These are phyloP conservation scores for Boletus holoroseus DNA, from an alignment of 1,284 basidiomycete genomes.

Conservation along the genomic window DNA sequence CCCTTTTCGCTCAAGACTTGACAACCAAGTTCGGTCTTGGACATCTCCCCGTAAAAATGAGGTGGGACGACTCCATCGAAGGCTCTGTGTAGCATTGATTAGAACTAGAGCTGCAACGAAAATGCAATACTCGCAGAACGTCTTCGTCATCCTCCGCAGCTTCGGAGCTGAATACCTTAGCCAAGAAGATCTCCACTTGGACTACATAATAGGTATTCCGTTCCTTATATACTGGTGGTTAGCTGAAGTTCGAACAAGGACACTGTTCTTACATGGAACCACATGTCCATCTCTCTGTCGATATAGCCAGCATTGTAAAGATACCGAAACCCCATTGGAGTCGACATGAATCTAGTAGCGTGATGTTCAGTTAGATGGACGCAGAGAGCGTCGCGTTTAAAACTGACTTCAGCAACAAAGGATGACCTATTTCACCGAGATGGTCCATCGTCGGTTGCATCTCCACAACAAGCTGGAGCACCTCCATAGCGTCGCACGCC, in stretches of 20 bases:
- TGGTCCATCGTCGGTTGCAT: conserved; percentile 95
- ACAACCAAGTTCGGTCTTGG: conserved; percentile 92
- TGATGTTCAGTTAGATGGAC: conserved; percentile 14
- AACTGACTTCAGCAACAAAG: conserved; percentile 77
- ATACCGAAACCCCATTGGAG: conserved; percentile 87
- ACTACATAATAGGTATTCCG: conserved; percentile 85
- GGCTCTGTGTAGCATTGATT: conserved; percentile 38
- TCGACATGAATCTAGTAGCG: conserved; percentile 81
- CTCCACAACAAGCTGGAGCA: conserved; percentile 86
- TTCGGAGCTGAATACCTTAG: conserved; percentile 64
- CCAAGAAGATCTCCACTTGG: conserved; percentile 81
- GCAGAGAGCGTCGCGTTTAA: neutral
- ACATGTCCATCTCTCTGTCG: conserved; percentile 90
- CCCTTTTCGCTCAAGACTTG: conserved; percentile 85
- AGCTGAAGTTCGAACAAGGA: conserved; percentile 4
- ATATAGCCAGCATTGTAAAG: conserved; percentile 91
- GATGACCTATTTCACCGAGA: conserved; percentile 87
- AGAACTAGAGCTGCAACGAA: neutral
- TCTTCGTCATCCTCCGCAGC: conserved; percentile 62
- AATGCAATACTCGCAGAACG: conserved; percentile 42
- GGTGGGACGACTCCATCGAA: conserved; percentile 87
- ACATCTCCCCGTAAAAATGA: conserved; percentile 97
- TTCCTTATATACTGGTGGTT: conserved; percentile 47
- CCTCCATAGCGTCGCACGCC: conserved; percentile 78
- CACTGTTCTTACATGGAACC: conserved; percentile 75